These are phyloP conservation scores for Alternaria alternata DNA, from an alignment of 2,329 filamentous ascomycete genomes.

Conservation along the genomic window DNA sequence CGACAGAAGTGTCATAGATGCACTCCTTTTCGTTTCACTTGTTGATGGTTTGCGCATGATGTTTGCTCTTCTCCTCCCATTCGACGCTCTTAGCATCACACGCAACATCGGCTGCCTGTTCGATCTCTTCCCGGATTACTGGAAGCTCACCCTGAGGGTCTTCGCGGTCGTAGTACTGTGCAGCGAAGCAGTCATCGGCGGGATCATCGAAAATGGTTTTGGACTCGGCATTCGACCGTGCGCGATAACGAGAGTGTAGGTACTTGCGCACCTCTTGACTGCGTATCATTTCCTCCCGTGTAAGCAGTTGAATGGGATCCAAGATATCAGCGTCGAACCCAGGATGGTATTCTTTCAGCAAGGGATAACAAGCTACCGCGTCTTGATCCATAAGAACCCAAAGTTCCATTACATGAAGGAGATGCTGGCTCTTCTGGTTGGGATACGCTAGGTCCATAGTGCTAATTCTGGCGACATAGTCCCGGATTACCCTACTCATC, in stretches of 20 bases:
- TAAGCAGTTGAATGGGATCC: slow-evolving; percentile 63
- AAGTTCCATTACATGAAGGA: slow-evolving; percentile 64
- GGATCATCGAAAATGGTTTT: slow-evolving; percentile 61
- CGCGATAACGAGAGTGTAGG: slow-evolving; percentile 51
- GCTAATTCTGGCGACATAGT: slow-evolving; percentile 12
- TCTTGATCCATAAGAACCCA: slow-evolving; percentile 66
- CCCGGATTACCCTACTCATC: slow-evolving; percentile 51
- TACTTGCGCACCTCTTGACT: slow-evolving; percentile 62
- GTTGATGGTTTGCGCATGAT: slow-evolving; percentile 9
- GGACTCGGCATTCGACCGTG: slow-evolving; percentile 12
- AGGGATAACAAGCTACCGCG: slow-evolving; percentile 54
- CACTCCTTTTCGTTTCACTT: slow-evolving; percentile 44
- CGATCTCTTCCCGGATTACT: slow-evolving; percentile 47
- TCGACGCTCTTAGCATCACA: slow-evolving; percentile 52
- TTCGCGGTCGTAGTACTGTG: slow-evolving; percentile 54
- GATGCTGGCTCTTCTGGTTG: slow-evolving; percentile 58
- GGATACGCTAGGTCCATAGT: slow-evolving; percentile 52
- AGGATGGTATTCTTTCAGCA: slow-evolving; percentile 63
- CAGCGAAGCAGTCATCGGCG: slow-evolving; percentile 55
- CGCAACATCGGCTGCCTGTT: slow-evolving; percentile 36
- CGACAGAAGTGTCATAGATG: slow-evolving; percentile 42
- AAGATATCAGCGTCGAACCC: slow-evolving; percentile 60
- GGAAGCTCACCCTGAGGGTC: slow-evolving; percentile 32
- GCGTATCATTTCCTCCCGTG: slow-evolving; percentile 58
- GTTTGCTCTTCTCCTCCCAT: slow-evolving; percentile 42